Conservation (phyloP, 202 grass and related monocot genomes). For the Setaria italica region DNA sequence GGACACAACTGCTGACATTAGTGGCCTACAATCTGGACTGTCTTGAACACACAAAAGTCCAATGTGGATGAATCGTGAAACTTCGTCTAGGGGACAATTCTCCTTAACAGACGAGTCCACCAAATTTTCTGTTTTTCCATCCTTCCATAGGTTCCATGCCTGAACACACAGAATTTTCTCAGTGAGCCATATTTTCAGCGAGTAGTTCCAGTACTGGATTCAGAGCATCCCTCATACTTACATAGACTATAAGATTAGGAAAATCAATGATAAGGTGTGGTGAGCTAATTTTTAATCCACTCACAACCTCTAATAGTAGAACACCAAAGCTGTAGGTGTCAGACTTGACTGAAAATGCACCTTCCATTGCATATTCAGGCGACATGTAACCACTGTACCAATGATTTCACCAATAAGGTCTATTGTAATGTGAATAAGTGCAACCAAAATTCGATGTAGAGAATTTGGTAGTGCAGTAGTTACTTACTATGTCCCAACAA, state of each 20-base stretch:
- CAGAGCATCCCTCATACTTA: not conserved
- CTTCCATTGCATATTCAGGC: conserved; percentile 60
- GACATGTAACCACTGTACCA: conserved; percentile 52
- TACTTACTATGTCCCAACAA: conserved; percentile 73
- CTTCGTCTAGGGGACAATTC: not conserved
- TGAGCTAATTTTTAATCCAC: conserved; percentile 50
- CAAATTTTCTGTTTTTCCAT: conserved; percentile 30
- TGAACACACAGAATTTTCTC: not conserved
- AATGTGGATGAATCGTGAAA: not conserved
- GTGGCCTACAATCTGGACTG: conserved; percentile 19
- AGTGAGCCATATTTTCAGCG: not conserved
- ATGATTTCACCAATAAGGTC: not conserved
- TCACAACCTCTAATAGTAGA: conserved; percentile 52
- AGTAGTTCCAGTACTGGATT: not conserved
- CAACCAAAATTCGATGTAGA: not conserved
- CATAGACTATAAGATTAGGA: conserved; percentile 17
- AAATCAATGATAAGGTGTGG: not conserved
- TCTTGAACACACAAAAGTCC: conserved; percentile 37
- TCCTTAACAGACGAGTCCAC: not conserved
- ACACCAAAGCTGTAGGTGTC: conserved; percentile 68
- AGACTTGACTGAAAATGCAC: conserved; percentile 49
- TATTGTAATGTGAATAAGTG: not conserved
- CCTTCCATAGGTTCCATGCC: conserved; percentile 55
- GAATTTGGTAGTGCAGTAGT: not conserved
- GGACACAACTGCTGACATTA: conserved; percentile 33